A percentile compares a stretch with the other conserved stretches of the same genome.
Evolutionary conservation across 805 yeast species (phyloP).

Genomic region (Metschnikowia gelsemii): DNA sequence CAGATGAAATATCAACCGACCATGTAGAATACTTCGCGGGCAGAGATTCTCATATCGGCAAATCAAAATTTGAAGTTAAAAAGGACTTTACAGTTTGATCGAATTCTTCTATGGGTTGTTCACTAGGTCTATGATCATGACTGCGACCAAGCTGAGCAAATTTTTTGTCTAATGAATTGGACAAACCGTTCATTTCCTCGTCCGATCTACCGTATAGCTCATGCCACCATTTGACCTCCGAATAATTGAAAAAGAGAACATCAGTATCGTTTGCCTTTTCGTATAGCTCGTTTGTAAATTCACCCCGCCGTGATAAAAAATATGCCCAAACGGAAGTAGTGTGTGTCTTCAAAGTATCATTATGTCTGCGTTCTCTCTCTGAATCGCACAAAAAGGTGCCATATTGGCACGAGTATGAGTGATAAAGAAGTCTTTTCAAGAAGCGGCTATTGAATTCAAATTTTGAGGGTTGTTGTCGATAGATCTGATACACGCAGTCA

Average conservation of each 20-base stretch:
- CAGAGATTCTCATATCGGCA: neutral
- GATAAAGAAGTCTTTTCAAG: conserved; percentile 79
- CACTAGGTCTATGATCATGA: conserved; percentile 1
- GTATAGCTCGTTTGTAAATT: conserved; percentile 61
- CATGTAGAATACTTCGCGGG: neutral
- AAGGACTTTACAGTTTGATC: neutral
- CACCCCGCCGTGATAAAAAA: conserved; percentile 69
- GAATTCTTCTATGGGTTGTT: neutral
- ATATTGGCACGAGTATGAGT: conserved; percentile 89
- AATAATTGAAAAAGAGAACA: conserved; percentile 59
- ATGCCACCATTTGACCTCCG: conserved; percentile 82
- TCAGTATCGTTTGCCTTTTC: conserved; percentile 23
- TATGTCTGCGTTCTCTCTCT: conserved; percentile 56
- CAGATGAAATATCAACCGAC: neutral
- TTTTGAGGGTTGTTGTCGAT: conserved; percentile 62
- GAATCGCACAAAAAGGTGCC: conserved; percentile 82
- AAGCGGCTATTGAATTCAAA: conserved; percentile 92
- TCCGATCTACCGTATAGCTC: conserved; percentile 77
- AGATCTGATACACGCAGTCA: conserved; percentile 82
- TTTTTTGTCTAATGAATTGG: conserved; percentile 36
- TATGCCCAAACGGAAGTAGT: conserved; percentile 94
- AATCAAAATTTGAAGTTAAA: neutral
- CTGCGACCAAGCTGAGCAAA: conserved; percentile 32
- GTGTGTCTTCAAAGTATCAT: conserved; percentile 37
- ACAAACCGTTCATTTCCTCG: conserved; percentile 47